phyloP scores from a whole-genome alignment of 2,329 filamentous ascomycete genomes.

The Knufia fluminis region DNA sequence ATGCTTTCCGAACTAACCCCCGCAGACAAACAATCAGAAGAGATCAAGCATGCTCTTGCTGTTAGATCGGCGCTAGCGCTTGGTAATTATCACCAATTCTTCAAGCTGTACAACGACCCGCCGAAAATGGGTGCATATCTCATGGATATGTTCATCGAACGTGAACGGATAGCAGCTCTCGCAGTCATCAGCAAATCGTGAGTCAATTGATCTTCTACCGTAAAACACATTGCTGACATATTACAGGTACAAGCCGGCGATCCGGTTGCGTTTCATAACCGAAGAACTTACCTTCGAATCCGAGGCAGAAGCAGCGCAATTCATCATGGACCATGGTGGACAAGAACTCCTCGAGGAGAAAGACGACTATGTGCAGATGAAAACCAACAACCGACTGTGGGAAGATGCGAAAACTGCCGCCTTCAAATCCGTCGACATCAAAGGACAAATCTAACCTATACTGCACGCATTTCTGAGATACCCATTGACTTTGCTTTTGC shows the following conservation, averaged over 20 bases:
- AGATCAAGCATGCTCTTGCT: slow-evolving; percentile 82
- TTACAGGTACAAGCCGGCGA: slow-evolving; percentile 77
- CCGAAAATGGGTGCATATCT: slow-evolving; percentile 97
- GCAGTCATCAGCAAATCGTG: slow-evolving; percentile 92
- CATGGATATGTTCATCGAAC: slow-evolving; percentile 97
- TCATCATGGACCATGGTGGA: slow-evolving; percentile 72
- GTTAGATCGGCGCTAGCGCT: slow-evolving; percentile 85
- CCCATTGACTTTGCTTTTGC: slow-evolving; percentile 8
- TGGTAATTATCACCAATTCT: slow-evolving; percentile 96
- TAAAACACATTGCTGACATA: slow-evolving; percentile 37
- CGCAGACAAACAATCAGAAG: slow-evolving; percentile 79
- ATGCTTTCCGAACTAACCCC: slow-evolving; percentile 96
- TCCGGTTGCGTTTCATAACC: slow-evolving; percentile 83
- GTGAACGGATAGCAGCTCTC: slow-evolving; percentile 83
- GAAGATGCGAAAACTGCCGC: slow-evolving; percentile 63
- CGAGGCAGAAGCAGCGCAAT: slow-evolving; percentile 81
- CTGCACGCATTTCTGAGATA: not conserved
- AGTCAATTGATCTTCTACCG: slow-evolving; percentile 37
- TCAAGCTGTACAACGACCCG: slow-evolving; percentile 87
- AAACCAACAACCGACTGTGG: slow-evolving; percentile 71
- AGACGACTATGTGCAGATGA: slow-evolving; percentile 61
- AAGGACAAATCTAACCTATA: slow-evolving; percentile 65
- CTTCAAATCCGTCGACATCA: slow-evolving; percentile 87
- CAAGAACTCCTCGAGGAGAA: slow-evolving; percentile 66
- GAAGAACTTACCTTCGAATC: slow-evolving; percentile 95